phyloP scores from a whole-genome alignment of 305 asterid species.

The Rubia balearica region DNA sequence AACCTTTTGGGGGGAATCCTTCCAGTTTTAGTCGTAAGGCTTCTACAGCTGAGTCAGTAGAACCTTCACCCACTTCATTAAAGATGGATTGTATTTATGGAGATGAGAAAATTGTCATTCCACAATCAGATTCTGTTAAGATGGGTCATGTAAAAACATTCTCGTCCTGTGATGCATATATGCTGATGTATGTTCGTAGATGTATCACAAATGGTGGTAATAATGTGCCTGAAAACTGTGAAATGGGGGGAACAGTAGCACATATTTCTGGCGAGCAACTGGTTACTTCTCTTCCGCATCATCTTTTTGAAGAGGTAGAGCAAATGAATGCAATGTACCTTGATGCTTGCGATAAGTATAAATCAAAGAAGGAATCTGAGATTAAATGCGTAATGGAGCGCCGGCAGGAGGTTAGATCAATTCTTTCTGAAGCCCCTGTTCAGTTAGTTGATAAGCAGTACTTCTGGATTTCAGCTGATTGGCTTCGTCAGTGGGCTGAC shows the following conservation, averaged over 20 bases:
- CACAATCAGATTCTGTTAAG: slow-evolving; percentile 37
- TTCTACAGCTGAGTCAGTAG: slow-evolving; percentile 37
- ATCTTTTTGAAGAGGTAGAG: slow-evolving; percentile 62
- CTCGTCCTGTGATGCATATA: slow-evolving; percentile 93
- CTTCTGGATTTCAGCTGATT: slow-evolving; percentile 86
- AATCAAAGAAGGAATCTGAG: slow-evolving; percentile 54
- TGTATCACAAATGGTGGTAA: slow-evolving; percentile 30
- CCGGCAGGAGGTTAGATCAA: slow-evolving; percentile 77
- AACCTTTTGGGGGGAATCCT: slow-evolving; percentile 61
- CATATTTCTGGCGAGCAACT: slow-evolving; percentile 24
- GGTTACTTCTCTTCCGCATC: slow-evolving; percentile 54
- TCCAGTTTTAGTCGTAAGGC: slow-evolving; percentile 45
- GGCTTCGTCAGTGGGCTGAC: slow-evolving; percentile 99
- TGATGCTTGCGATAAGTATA: slow-evolving; percentile 64
- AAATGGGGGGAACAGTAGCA: slow-evolving; percentile 34
- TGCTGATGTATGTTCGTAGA: slow-evolving; percentile 83
- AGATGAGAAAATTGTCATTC: slow-evolving; percentile 29
- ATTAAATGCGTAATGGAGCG: slow-evolving; percentile 51
- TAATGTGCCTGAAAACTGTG: slow-evolving; percentile 20
- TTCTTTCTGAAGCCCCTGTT: slow-evolving; percentile 84
- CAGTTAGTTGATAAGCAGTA: slow-evolving; percentile 50
- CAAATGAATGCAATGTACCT: slow-evolving; percentile 41
- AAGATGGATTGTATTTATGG: slow-evolving; percentile 33
- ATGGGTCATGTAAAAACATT: slow-evolving; percentile 42
- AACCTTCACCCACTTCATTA: slow-evolving; percentile 36